Percentiles rank a stretch among this genome's conserved stretches.
These are phyloP conservation scores for Hygrophila difformis DNA, from an alignment of 257 asterid species.

Conservation along the genomic window DNA sequence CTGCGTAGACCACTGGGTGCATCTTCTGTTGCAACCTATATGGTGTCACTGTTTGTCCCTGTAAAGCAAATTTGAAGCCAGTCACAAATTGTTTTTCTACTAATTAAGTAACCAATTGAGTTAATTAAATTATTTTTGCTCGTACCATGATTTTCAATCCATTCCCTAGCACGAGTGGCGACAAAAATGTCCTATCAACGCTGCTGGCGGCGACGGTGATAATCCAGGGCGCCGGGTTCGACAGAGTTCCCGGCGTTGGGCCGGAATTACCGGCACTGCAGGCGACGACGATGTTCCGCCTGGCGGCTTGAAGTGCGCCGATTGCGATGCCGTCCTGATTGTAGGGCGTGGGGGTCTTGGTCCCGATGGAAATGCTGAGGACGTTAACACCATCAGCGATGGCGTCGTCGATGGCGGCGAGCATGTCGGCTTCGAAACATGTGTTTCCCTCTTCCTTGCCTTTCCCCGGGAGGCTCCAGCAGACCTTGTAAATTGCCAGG, in stretches of 20 bases:
- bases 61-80: slow-evolving; percentile 1
- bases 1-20: slow-evolving; percentile 66
- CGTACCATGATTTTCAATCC: slow-evolving; percentile 50
- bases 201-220: slow-evolving; percentile 92
- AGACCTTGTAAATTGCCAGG: slow-evolving; percentile 80
- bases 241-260: slow-evolving; percentile 44
- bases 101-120: no score
- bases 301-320: slow-evolving; percentile 73
- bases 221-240: slow-evolving; percentile 86
- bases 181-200: slow-evolving; percentile 46
- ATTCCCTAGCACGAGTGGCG: slow-evolving; percentile 57
- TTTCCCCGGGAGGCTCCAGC: slow-evolving; percentile 65
- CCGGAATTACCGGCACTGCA: slow-evolving; percentile 88
- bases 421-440: slow-evolving; percentile 72
- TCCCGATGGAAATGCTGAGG: slow-evolving; percentile 67
- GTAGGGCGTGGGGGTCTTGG: slow-evolving; percentile 30
- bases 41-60: slow-evolving; percentile 81
- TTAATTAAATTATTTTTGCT: no score
- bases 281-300: slow-evolving; percentile 55
- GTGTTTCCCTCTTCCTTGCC: slow-evolving; percentile 59
- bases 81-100: no score
- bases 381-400: slow-evolving; percentile 80
- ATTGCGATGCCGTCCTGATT: slow-evolving; percentile 48
- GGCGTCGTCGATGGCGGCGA: slow-evolving; percentile 90
- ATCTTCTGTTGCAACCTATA: slow-evolving; percentile 36